Evolutionary conservation across 2,329 filamentous ascomycete genomes (phyloP), one percentile per base, ranked within the genome.

Genomic region (Cordyceps cicadae): DNA sequence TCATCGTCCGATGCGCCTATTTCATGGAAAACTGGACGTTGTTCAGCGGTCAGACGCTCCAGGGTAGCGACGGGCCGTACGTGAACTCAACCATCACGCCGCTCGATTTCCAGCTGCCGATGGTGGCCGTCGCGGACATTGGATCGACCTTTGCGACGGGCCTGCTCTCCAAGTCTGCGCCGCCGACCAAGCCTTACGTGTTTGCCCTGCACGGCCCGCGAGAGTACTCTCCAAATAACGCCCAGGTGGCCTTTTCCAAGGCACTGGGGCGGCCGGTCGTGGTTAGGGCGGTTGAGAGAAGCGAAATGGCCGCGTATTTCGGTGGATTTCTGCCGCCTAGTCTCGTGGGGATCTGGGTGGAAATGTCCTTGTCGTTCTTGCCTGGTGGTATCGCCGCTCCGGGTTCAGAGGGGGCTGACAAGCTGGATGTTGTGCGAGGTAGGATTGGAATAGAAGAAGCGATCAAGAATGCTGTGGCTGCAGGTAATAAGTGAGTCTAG

Each of bases 11-110:
- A 6, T 71, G 67, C 50, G 62, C 63, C 0, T 76, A 73, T 63
- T 75, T 76, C 37, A 75, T 75, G 71, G 72, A 76, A 62, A 75
- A 75, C 53, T 75, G 73, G 74, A 67, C 66, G 3, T 62, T 63
- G 57, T 59, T 61, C 1, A 29, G 70, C 1, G 3, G 8, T 3
- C 66, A 70, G 19, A 72, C 69, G 0, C 62, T 75, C 39, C 64
- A 66, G 19, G 63, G 41, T 0, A 55, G 66, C 1, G 49, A 66
- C 0, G 29, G 29, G 34, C 69, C 71, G 1, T 73, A 70, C 63
- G 70, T 76, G 59, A 70, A 62, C 53, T 72, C 72, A 0, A 69
- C 71, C 1, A 65, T 75, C 17, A 70, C 70, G 0, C 74, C 74
- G 0, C 48, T 71, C 2, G 70, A 74, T 11, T 69, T 63, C 45